A percentile compares a stretch with the other conserved stretches of the same genome.
Conservation (phyloP, 345 rosid species). For the Lepidium didymum region DNA sequence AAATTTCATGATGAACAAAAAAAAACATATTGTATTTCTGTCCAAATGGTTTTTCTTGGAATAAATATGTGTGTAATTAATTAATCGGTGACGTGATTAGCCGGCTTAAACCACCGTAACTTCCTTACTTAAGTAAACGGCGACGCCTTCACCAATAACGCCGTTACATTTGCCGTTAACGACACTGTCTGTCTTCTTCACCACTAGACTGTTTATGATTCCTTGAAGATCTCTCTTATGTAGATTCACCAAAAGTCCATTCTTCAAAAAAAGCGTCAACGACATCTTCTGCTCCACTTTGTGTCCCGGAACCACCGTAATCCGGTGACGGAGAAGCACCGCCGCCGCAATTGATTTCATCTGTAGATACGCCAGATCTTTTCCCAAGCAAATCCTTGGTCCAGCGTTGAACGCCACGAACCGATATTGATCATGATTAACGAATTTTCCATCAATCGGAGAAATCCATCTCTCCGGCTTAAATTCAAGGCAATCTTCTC, state of each 20-base stretch:
- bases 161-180: constrained; percentile 23
- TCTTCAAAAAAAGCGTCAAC: constrained; percentile 79
- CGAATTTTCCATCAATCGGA: constrained; percentile 38
- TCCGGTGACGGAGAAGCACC: constrained; percentile 56
- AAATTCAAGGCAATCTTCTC: constrained; percentile 75
- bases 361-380: constrained; percentile 77
- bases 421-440: constrained; percentile 54
- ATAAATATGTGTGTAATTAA: not conserved
- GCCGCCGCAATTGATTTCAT: constrained; percentile 93
- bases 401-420: constrained; percentile 95
- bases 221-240: constrained; percentile 46
- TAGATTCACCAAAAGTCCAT: constrained; percentile 67
- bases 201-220: constrained; percentile 23
- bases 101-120: not conserved
- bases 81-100: not conserved
- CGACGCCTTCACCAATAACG: constrained; percentile 13
- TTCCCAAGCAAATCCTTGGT: constrained; percentile 82
- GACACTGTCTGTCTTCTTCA: constrained; percentile 3
- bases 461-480: constrained; percentile 88
- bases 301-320: constrained; percentile 62
- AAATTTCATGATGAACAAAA: not conserved
- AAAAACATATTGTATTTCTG: not conserved
- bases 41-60: not conserved
- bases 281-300: constrained; percentile 98
- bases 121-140: not conserved